phyloP scores from a whole-genome alignment of 331 rosid species.

The Rhamnella rubrinervis region DNA sequence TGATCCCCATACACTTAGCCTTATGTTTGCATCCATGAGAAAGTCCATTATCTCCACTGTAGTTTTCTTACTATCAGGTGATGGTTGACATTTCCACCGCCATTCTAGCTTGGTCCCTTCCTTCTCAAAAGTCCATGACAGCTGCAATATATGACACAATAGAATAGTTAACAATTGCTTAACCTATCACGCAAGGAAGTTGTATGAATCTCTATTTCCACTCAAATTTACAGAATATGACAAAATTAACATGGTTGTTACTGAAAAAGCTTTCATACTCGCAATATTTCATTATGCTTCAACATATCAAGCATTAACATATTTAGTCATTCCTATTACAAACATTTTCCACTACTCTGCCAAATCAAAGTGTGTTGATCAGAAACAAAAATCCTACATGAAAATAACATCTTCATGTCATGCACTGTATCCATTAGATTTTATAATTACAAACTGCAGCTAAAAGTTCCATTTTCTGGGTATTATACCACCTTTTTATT shows the following conservation, averaged over 20 bases:
- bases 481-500: too few relatives aligned
- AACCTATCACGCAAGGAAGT: not conserved
- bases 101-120: constrained; percentile 76
- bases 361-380: not conserved
- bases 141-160: constrained; percentile 36
- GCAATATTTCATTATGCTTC: not conserved
- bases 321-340: not conserved
- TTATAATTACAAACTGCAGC: too few relatives aligned
- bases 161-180: not conserved
- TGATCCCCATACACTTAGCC: constrained; percentile 61
- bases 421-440: too few relatives aligned
- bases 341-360: not conserved
- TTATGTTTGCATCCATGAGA: constrained; percentile 79
- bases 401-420: not conserved
- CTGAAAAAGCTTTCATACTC: not conserved
- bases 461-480: too few relatives aligned
- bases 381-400: not conserved
- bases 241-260: not conserved
- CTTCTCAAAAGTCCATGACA: constrained; percentile 89
- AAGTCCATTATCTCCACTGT: constrained; percentile 66
- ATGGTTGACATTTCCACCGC: constrained; percentile 81
- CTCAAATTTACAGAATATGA: not conserved
- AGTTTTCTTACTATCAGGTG: constrained; percentile 53
- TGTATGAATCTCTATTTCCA: not conserved
- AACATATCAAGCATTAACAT: not conserved